A percentile compares a stretch with the other conserved stretches of the same genome.
Conservation (phyloP, 192 early-diverging fungal genomes). For the Backusella luteola region DNA sequence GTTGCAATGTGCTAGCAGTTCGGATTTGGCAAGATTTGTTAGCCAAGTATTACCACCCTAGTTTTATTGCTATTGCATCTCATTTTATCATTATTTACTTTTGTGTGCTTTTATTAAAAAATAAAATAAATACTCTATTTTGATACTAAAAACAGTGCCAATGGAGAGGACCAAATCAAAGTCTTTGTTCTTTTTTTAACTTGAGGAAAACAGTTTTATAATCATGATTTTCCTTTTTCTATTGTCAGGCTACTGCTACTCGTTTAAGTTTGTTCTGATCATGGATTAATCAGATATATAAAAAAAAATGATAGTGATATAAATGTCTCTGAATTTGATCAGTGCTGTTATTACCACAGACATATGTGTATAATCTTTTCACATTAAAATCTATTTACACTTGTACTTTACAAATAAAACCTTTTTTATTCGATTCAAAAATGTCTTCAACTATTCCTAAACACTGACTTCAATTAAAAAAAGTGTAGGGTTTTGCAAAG, state of each 20-base stretch:
- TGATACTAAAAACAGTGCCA: background rate
- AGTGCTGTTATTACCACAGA: background rate
- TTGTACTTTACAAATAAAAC: background rate
- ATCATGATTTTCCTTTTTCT: too few relatives aligned
- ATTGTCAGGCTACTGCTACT: too few relatives aligned
- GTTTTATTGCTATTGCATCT: background rate
- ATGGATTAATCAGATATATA: too few relatives aligned
- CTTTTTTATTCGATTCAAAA: background rate
- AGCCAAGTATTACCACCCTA: slow-evolving; percentile 24
- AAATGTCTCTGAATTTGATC: background rate
- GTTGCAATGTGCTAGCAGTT: slow-evolving; percentile 15
- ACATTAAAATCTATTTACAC: background rate
- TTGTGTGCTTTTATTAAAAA: background rate
- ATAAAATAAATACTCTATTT: background rate
- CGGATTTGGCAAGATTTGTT: slow-evolving; percentile 29
- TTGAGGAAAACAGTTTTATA: too few relatives aligned
- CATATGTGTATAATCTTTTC: background rate
- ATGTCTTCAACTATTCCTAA: background rate
- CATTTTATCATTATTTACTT: background rate
- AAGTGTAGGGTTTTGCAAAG: background rate
- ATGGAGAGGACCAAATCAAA: too few relatives aligned
- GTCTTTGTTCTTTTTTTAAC: too few relatives aligned
- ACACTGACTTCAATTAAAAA: background rate
- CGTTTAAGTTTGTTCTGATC: too few relatives aligned
- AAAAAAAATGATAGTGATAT: too few relatives aligned